A percentile compares a stretch with the other conserved stretches of the same genome.
Conservation (phyloP, 2,329 filamentous ascomycete genomes). For the Chaetomiaceae sp. region DNA sequence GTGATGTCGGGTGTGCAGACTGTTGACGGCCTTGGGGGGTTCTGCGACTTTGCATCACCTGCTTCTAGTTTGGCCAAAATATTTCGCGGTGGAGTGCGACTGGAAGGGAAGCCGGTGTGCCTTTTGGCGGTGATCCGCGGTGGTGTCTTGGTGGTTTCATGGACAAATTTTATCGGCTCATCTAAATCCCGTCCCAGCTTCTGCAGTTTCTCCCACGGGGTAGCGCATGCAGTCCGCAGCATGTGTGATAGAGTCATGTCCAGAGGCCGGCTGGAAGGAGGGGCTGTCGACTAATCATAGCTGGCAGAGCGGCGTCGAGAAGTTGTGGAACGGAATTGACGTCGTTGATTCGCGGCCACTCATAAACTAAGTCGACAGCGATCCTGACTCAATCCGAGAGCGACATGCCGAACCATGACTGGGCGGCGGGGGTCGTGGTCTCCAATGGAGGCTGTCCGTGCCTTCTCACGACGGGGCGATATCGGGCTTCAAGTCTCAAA, state of each 20-base stretch:
- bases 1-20: not conserved
- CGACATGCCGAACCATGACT: not conserved
- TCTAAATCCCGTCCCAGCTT: not conserved
- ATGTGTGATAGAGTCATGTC: not conserved
- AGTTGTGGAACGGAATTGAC: not conserved
- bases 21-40: not conserved
- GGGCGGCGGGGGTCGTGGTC: not conserved
- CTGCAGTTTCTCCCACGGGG: not conserved
- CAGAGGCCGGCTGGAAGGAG: conserved; percentile 6
- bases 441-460: not conserved
- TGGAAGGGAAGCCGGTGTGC: not conserved
- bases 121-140: too few species aligned
- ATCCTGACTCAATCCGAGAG: too few species aligned
- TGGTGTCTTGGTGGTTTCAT: not conserved
- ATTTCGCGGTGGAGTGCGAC: not conserved
- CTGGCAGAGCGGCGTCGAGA: not conserved
- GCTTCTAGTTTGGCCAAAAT: too few species aligned
- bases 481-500: not conserved
- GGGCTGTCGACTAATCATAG: not conserved
- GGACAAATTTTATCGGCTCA: not conserved
- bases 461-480: not conserved
- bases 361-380: not conserved
- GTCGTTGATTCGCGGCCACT: conserved; percentile 3
- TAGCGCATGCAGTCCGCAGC: not conserved
- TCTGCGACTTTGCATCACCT: not conserved